Percentiles rank a stretch among this genome's conserved stretches.
phyloP scores from a whole-genome alignment of 768 basidiomycete genomes.

The Lyophyllum decastes region DNA sequence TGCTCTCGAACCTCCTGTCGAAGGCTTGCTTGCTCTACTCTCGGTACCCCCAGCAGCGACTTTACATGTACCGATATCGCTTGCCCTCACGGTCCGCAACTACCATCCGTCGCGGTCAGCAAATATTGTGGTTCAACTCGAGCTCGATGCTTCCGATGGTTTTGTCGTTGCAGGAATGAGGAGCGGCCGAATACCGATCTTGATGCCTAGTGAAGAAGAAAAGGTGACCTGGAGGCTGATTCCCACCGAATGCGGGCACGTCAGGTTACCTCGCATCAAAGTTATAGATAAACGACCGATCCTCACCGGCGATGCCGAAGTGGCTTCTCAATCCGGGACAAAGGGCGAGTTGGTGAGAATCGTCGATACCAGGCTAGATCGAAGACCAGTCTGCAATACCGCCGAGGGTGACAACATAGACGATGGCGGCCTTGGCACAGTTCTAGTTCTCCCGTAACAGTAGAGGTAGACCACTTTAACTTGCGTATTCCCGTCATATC shows the following conservation, averaged over 20 bases:
- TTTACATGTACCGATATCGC: conserved; percentile 60
- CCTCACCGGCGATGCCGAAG: conserved; percentile 24
- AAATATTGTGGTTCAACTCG: conserved; percentile 70
- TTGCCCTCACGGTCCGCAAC: conserved; percentile 67
- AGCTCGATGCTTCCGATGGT: conserved; percentile 64
- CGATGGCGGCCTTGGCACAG: conserved; percentile 25
- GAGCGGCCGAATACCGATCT: conserved; percentile 61
- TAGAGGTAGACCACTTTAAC: neutral
- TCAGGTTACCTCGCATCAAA: conserved; percentile 61
- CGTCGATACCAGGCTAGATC: conserved; percentile 51
- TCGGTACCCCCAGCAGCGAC: conserved; percentile 60
- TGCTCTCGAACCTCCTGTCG: conserved; percentile 55
- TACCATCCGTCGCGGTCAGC: conserved; percentile 63
- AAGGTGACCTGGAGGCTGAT: conserved; percentile 66
- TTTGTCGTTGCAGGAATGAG: conserved; percentile 84
- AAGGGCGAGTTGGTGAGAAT: conserved; percentile 53
- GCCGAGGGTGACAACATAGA: conserved; percentile 13
- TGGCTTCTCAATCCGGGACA: conserved; percentile 29
- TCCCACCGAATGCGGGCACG: conserved; percentile 73
- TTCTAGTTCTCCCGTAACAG: conserved; percentile 35
- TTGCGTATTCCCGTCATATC: neutral
- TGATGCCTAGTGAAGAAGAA: conserved; percentile 77
- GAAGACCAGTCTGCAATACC: conserved; percentile 13
- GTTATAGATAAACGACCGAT: conserved; percentile 52
- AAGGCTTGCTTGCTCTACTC: conserved; percentile 68